Evolutionary conservation across 2,329 filamentous ascomycete genomes (phyloP).

Genomic region (Diplodia corticola): DNA sequence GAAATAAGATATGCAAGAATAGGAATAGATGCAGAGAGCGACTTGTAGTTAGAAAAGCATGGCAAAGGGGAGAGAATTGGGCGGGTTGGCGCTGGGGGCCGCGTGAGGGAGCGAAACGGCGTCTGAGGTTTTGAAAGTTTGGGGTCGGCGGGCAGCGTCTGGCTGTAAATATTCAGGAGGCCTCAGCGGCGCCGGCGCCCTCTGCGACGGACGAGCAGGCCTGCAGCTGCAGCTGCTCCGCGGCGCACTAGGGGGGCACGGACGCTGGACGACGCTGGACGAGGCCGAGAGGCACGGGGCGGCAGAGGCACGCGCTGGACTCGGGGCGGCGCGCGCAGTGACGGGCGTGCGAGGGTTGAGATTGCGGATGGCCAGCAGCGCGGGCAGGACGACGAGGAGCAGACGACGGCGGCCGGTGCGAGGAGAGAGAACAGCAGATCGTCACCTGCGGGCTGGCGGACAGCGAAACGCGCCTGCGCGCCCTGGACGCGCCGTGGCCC

Average conservation of each 20-base stretch:
- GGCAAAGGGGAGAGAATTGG: conserved; percentile 7
- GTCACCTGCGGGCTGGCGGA: conserved; percentile 2
- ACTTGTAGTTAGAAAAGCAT: conserved; percentile 21
- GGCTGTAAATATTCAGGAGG: conserved; percentile 21
- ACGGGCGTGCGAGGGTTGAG: neutral
- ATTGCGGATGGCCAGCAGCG: conserved; percentile 1
- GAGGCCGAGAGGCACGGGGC: neutral
- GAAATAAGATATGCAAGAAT: conserved; percentile 4
- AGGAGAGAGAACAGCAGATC: neutral
- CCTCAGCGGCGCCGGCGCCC: conserved; percentile 10
- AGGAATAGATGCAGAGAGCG: conserved; percentile 17
- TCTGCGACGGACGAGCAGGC: conserved; percentile 12
- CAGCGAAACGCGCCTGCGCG: conserved; percentile 8
- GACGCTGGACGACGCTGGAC: conserved; percentile 11
- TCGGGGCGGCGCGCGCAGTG: conserved; percentile 9
- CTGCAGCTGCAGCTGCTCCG: conserved; percentile 11
- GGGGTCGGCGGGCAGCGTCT: conserved; percentile 13
- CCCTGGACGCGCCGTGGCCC: conserved; percentile 14
- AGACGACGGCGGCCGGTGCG: neutral
- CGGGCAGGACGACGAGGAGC: neutral
- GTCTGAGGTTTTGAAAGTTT: conserved; percentile 18
- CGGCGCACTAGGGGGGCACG: conserved; percentile 16
- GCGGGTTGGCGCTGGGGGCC: conserved; percentile 14
- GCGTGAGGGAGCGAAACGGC: conserved; percentile 13
- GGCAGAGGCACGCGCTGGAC: neutral